These are phyloP conservation scores for Endotrypanum monterogeii DNA, from an alignment of 208 protist species.

Conservation along the genomic window DNA sequence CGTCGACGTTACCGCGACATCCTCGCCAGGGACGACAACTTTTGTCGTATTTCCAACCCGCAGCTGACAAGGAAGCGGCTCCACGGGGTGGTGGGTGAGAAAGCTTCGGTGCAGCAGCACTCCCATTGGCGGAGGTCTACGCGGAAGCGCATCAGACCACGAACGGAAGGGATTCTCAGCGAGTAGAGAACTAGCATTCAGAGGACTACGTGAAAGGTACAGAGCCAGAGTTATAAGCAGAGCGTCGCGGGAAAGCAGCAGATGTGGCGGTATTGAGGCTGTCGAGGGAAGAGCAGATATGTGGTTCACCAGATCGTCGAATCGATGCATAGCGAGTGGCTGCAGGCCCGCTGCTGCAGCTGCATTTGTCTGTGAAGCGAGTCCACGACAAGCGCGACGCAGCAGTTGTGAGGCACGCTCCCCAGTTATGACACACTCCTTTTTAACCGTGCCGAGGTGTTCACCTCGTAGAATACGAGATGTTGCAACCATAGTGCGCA, in stretches of 20 bases:
- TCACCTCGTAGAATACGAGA: conserved; percentile 62
- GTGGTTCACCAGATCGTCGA: conserved; percentile 23
- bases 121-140: conserved; percentile 59
- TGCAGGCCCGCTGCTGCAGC: conserved; percentile 1
- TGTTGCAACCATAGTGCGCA: conserved; percentile 65
- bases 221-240: conserved; percentile 60
- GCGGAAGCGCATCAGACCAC: conserved; percentile 58
- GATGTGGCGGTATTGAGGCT: conserved; percentile 16
- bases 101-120: conserved; percentile 38
- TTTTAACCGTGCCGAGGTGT: conserved; percentile 46
- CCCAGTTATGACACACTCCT: conserved; percentile 55
- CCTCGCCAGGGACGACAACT: conserved; percentile 27
- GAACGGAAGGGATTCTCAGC: conserved; percentile 25
- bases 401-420: conserved; percentile 40
- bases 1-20: conserved; percentile 17
- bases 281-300: conserved; percentile 14
- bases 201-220: conserved; percentile 40
- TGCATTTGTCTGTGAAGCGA: neutral
- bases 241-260: conserved; percentile 60
- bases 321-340: conserved; percentile 21
- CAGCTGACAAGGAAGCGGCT: conserved; percentile 55
- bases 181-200: conserved; percentile 8
- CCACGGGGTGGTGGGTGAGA: conserved; percentile 15
- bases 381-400: conserved; percentile 20
- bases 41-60: conserved; percentile 38